Conservation (phyloP, 1,284 basidiomycete genomes). For the Cutaneotrichosporon daszewskae region DNA sequence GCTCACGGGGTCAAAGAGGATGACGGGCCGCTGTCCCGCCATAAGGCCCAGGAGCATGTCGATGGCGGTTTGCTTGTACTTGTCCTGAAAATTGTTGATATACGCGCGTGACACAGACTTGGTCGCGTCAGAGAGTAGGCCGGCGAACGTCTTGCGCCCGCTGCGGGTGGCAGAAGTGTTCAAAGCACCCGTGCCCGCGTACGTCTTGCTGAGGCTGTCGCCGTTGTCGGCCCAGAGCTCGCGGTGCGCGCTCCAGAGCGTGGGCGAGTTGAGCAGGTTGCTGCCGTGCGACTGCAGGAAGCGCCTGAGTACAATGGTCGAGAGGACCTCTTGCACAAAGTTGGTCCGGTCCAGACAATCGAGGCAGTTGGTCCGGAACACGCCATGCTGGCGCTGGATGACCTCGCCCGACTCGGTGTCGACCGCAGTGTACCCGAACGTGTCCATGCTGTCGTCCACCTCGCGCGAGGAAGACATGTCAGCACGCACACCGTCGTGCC, state of each 20-base stretch:
- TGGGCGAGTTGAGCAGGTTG: slow-evolving; percentile 27
- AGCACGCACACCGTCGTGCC: slow-evolving; percentile 77
- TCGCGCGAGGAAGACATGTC: slow-evolving; percentile 67
- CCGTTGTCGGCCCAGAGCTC: slow-evolving; percentile 97
- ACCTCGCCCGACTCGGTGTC: slow-evolving; percentile 62
- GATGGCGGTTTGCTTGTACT: slow-evolving; percentile 87
- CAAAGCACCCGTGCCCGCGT: slow-evolving; percentile 92
- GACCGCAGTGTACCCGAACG: slow-evolving; percentile 77
- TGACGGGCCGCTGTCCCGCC: slow-evolving; percentile 76
- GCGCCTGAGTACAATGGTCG: slow-evolving; percentile 62
- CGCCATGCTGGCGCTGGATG: slow-evolving; percentile 76
- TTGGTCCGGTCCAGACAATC: slow-evolving; percentile 98
- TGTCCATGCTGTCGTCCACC: slow-evolving; percentile 63
- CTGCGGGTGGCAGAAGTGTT: slow-evolving; percentile 93
- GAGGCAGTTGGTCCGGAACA: slow-evolving; percentile 91
- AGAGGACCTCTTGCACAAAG: slow-evolving; percentile 89
- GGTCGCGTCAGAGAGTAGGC: slow-evolving; percentile 88
- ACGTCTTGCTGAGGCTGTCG: slow-evolving; percentile 78
- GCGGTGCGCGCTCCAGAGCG: slow-evolving; percentile 79
- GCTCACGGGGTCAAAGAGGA: slow-evolving; percentile 89
- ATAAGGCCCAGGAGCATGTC: slow-evolving; percentile 94
- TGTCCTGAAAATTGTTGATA: slow-evolving; percentile 97
- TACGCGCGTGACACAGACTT: slow-evolving; percentile 90
- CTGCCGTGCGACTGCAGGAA: slow-evolving; percentile 42
- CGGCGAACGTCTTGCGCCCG: slow-evolving; percentile 88